Percentiles rank a stretch among this genome's conserved stretches.
Evolutionary conservation across 2,329 filamentous ascomycete species (phyloP).

Genomic region (Alternaria sp.): DNA sequence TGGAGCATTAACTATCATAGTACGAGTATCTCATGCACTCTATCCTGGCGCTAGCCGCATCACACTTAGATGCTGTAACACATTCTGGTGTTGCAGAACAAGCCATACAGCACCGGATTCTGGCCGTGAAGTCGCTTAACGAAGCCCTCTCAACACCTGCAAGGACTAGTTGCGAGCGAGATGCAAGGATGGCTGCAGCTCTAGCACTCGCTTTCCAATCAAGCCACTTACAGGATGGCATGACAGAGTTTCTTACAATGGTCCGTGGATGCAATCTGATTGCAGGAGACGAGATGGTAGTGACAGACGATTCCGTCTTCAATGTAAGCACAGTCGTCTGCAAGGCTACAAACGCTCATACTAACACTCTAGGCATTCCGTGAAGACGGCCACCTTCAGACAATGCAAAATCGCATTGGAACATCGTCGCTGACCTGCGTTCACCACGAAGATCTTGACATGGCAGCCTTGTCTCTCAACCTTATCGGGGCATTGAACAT

Average conservation of each 20-base stretch:
- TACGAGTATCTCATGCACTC: conserved; percentile 75
- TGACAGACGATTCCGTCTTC: conserved; percentile 39
- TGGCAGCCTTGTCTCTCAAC: conserved; percentile 42
- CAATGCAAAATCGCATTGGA: conserved; percentile 41
- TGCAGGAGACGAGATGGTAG: conserved; percentile 36
- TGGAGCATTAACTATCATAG: conserved; percentile 46
- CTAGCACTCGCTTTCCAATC: conserved; percentile 52
- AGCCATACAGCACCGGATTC: conserved; percentile 70
- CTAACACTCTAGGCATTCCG: conserved; percentile 34
- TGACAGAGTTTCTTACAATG: conserved; percentile 51
- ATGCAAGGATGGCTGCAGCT: conserved; percentile 51
- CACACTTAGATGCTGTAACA: conserved; percentile 65
- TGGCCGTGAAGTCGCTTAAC: conserved; percentile 65
- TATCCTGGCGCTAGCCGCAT: conserved; percentile 72
- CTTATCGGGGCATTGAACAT: conserved; percentile 38
- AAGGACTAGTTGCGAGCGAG: conserved; percentile 43
- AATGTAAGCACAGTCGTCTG: conserved; percentile 30
- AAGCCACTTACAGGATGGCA: conserved; percentile 50
- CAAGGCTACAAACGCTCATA: not conserved
- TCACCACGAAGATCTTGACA: conserved; percentile 41
- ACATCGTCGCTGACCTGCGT: conserved; percentile 28
- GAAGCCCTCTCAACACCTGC: conserved; percentile 49
- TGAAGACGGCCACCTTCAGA: conserved; percentile 45
- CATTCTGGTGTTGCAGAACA: conserved; percentile 62
- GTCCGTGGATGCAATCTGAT: conserved; percentile 51